A percentile compares a stretch with the other conserved stretches of the same genome.
These are phyloP conservation scores for Amaranthus hypochondriacus DNA, from an alignment of 148 eudicot species.

Conservation along the genomic window DNA sequence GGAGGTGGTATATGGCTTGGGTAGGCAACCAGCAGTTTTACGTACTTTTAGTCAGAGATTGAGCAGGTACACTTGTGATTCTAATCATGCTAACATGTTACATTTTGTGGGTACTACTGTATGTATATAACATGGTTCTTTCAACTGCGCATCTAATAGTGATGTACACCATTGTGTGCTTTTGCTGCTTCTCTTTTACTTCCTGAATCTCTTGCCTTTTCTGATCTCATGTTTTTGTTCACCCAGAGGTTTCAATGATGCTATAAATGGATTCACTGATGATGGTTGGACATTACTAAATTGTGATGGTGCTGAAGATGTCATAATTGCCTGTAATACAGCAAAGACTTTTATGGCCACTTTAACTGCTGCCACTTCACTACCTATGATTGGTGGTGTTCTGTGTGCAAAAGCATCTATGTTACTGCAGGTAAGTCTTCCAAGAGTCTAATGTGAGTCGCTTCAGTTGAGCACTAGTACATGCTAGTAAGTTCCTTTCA, in stretches of 20 bases:
- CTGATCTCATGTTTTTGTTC: neutral
- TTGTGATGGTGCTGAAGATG: conserved; percentile 82
- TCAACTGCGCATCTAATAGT: neutral
- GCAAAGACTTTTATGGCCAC: conserved; percentile 47
- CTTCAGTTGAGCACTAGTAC: no score
- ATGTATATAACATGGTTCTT: neutral
- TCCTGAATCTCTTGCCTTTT: neutral
- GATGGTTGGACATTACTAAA: conserved; percentile 87
- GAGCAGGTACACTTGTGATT: conserved; percentile 48
- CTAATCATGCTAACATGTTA: neutral
- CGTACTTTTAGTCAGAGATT: conserved; percentile 91
- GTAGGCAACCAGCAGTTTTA: conserved; percentile 87
- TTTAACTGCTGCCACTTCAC: conserved; percentile 37
- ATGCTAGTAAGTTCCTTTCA: no score
- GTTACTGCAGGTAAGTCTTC: conserved; percentile 69
- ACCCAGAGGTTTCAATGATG: conserved; percentile 87
- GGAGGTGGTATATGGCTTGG: conserved; percentile 82
- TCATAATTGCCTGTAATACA: conserved; percentile 66
- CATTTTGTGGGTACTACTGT: neutral
- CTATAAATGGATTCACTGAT: conserved; percentile 82
- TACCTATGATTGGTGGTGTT: conserved; percentile 62
- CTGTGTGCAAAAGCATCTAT: conserved; percentile 97
- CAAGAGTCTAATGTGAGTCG: neutral
- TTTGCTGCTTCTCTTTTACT: no score
- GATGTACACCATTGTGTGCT: no score